Percentiles rank a stretch among this genome's conserved stretches.
Evolutionary conservation across 192 early-diverging fungal species (phyloP).

Genomic region (Borealophlyctis nickersoniae): DNA sequence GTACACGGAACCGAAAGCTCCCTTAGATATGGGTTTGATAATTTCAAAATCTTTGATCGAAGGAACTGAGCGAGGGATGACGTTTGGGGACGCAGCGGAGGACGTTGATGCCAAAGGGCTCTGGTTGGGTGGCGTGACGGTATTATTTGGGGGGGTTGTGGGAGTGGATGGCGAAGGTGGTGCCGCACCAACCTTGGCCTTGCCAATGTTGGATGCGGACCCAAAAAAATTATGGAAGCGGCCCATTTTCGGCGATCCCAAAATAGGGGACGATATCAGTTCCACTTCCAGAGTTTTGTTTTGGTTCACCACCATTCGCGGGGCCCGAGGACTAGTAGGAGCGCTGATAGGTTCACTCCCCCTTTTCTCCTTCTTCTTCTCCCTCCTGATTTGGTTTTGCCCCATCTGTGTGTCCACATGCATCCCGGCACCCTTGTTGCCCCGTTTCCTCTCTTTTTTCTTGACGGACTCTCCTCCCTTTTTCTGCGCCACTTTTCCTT

Average conservation of each 20-base stretch:
- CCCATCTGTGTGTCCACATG: not conserved
- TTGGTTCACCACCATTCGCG: constrained; percentile 41
- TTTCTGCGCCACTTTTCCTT: not conserved
- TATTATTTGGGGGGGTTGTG: not conserved
- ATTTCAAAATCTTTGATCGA: constrained; percentile 88
- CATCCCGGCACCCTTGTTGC: not conserved
- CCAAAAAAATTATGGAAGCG: not conserved
- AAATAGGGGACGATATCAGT: constrained; percentile 28
- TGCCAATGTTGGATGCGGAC: constrained; percentile 4
- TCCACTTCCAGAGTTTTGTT: constrained; percentile 47
- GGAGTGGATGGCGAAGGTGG: constrained; percentile 4
- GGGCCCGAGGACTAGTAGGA: constrained; percentile 22
- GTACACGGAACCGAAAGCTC: constrained; percentile 84
- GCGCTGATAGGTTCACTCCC: too few relatives aligned
- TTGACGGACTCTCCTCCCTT: not conserved
- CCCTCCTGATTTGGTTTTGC: not conserved
- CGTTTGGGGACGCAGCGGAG: not conserved
- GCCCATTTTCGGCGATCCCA: constrained; percentile 1
- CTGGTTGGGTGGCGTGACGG: not conserved
- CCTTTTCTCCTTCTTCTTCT: not conserved
- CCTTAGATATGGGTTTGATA: constrained; percentile 88
- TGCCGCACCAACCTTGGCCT: not conserved
- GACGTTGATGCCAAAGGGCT: not conserved
- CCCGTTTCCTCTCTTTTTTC: too few relatives aligned
- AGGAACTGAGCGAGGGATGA: constrained; percentile 54